Base-by-base conservation (phyloP, 345 rosid genomes). In the Zanthoxylum bungeanum region DNA sequence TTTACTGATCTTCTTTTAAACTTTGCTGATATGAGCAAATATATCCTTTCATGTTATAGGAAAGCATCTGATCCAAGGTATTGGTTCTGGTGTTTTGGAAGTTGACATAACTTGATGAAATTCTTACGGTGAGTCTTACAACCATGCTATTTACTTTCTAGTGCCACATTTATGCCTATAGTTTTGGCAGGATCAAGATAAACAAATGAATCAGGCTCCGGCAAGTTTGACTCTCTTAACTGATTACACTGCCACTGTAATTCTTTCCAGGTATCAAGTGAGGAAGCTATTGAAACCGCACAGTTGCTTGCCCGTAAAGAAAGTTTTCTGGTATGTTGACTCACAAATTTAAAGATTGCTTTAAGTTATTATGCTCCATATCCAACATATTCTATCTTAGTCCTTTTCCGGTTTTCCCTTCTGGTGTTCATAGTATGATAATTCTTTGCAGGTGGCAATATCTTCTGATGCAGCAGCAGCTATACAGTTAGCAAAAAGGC, bases 391-490 rank as follows among this genome's bases (percentile, higher is more conserved):
- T n/a, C n/a, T n/a, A n/a, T 42, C 19, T 42, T 12, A 17, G 47
- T n/a, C 17, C 46, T 40, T 42, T 12, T 42, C 47, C 5, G n/a
- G n/a, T 57, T 65, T 65, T n/a, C 17, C 21, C 17, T 30, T 25
- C 42, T 71, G 28, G 37, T 30, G 53, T 47, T 60, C 24, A 52
- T 34, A 9, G 16, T 25, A 11, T 9, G 12, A 66, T 47, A 17
- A 52, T 69, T 21, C 17, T 59, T 51, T 34, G 27, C 76, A 85
- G 91, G 85, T 82, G 1, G 89, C 87, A 61, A 83, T 89, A 67
- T 85, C 93, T 31, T 81, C 89, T 6, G 89, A 89, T 52, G 89
- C 88, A 30, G 88, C 88, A 0, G 88, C 88, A 17, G 93, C 89
- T 24, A 81, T 84, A 30, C 78, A 56, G 65, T 3, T 84, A 62